These are phyloP conservation scores for Colletotrichum tofieldiae DNA, from an alignment of 2,329 filamentous ascomycete genomes.

Conservation along the genomic window DNA sequence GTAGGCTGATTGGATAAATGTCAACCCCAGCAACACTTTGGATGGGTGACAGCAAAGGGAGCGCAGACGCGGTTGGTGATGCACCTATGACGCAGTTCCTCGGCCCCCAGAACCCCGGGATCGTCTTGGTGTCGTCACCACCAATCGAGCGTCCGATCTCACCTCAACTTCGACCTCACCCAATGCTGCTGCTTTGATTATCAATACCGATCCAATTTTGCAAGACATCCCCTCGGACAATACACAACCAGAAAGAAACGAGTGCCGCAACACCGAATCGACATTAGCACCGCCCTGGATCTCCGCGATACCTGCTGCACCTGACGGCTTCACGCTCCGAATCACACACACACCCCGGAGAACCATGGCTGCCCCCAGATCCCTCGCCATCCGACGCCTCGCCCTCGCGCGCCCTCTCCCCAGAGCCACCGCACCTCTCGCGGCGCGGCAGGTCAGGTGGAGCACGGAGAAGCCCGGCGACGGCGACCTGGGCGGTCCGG, in stretches of 20 bases:
- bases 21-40: neutral
- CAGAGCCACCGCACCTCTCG: neutral
- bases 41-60: neutral
- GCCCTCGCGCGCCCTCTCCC: neutral
- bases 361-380: constrained; percentile 18
- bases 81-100: constrained; percentile 20
- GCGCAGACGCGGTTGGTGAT: neutral
- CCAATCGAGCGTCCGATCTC: neutral
- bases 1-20: neutral
- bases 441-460: constrained; percentile 21
- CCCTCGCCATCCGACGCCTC: neutral
- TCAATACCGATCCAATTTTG: neutral
- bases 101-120: neutral
- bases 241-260: neutral
- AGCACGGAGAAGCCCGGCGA: constrained; percentile 18
- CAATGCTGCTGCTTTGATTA: neutral
- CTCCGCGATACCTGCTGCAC: neutral
- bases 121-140: constrained; percentile 16
- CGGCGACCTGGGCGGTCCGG: constrained; percentile 40
- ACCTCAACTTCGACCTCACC: neutral
- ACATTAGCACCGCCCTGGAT: neutral
- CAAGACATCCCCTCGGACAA: too few species aligned
- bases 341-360: neutral
- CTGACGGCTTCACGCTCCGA: neutral
- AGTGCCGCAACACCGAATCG: too few species aligned